A percentile compares a stretch with the other conserved stretches of the same genome.
phyloP scores from a whole-genome alignment of 441 rosid genomes.

The Adansonia grandidieri region DNA sequence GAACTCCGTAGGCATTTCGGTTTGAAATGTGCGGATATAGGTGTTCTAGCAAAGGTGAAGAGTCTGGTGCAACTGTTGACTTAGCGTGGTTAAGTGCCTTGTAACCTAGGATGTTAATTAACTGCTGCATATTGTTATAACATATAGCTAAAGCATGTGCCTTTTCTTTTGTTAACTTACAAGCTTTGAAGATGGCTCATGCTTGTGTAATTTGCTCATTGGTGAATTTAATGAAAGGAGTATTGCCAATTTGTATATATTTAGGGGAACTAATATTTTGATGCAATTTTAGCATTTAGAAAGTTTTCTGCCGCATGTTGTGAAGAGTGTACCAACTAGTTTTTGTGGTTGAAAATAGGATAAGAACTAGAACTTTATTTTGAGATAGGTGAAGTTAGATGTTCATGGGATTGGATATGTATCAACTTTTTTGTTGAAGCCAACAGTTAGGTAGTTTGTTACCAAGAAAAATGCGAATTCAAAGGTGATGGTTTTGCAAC shows the following conservation, averaged over 20 bases:
- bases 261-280: background rate
- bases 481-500: no score
- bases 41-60: background rate
- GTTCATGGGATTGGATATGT: background rate
- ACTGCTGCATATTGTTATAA: no score
- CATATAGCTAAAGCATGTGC: background rate
- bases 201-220: slow-evolving; percentile 5
- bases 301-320: background rate
- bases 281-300: background rate
- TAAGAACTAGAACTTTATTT: no score
- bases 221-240: background rate
- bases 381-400: background rate
- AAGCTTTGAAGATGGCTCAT: background rate
- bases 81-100: background rate
- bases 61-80: background rate
- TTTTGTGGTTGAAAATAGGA: no score
- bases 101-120: background rate
- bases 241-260: background rate
- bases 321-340: background rate
- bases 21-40: background rate
- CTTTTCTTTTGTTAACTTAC: background rate
- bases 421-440: background rate
- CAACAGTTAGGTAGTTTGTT: background rate
- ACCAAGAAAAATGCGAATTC: background rate
- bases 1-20: no score